Conservation (phyloP, 768 basidiomycete genomes). For the Hericium rajendrae region DNA sequence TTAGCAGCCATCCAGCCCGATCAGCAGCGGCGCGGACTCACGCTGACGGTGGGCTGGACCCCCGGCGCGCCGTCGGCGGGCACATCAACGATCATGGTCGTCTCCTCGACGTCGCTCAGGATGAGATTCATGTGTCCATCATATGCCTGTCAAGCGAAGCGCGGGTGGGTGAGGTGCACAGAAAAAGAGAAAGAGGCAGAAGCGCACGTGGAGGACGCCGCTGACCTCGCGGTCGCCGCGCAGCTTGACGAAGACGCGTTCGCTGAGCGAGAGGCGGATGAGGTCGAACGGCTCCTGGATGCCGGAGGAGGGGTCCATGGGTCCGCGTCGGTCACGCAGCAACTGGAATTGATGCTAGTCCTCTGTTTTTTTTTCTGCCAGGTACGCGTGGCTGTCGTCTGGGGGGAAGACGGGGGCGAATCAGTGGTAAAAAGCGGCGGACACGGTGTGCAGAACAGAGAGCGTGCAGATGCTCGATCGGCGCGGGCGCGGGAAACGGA, state of each 20-base stretch:
- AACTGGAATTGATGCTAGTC: not conserved
- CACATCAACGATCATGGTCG: conserved; percentile 88
- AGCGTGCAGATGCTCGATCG: not conserved
- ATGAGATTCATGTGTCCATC: conserved; percentile 99
- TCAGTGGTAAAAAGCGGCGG: not conserved
- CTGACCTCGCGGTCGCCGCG: conserved; percentile 88
- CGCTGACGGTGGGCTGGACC: conserved; percentile 56
- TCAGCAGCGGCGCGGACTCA: conserved; percentile 21
- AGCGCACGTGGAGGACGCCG: conserved; percentile 83
- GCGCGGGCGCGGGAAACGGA: not conserved
- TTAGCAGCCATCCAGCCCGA: not conserved
- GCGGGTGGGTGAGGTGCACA: not conserved
- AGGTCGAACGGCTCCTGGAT: conserved; percentile 97
- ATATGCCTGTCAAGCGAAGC: conserved; percentile 62
- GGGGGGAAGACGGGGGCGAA: no score
- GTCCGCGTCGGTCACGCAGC: not conserved
- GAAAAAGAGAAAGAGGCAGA: conserved; percentile 3
- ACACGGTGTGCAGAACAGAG: not conserved
- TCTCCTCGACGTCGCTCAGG: conserved; percentile 95
- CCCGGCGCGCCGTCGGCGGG: conserved; percentile 51
- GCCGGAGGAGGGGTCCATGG: conserved; percentile 62
- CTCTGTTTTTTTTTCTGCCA: not conserved
- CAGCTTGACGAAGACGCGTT: conserved; percentile 97
- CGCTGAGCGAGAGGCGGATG: conserved; percentile 90
- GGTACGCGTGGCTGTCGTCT: no score